phyloP scores from a whole-genome alignment of 2,329 filamentous ascomycete genomes.

The Fusarium denticulatum region DNA sequence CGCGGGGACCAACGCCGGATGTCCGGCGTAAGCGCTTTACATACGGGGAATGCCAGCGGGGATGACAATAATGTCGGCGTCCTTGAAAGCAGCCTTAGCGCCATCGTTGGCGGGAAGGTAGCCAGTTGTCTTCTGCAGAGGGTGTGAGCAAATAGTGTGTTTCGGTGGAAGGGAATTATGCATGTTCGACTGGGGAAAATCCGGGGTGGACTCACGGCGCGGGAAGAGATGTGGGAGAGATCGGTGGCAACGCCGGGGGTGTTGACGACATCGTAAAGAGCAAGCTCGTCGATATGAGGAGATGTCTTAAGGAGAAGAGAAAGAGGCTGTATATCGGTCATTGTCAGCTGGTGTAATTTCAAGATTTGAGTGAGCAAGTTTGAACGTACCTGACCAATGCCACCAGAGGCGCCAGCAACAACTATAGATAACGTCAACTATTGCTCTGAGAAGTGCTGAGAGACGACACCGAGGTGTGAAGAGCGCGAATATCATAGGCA shows the following conservation, averaged over 20 bases:
- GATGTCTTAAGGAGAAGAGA: slow-evolving; percentile 95
- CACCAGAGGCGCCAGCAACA: slow-evolving; percentile 96
- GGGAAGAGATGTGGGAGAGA: slow-evolving; percentile 95
- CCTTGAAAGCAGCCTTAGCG: slow-evolving; percentile 87
- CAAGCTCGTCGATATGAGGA: slow-evolving; percentile 88
- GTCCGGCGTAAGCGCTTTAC: slow-evolving; percentile 50
- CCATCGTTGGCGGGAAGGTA: slow-evolving; percentile 89
- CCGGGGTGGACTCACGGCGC: slow-evolving; percentile 67
- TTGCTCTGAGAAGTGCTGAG: not conserved
- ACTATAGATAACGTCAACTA: slow-evolving; percentile 53
- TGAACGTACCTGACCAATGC: slow-evolving; percentile 89
- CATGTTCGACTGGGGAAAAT: slow-evolving; percentile 18
- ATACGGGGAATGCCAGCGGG: slow-evolving; percentile 96
- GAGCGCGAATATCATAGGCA: not conserved
- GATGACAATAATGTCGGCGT: slow-evolving; percentile 95
- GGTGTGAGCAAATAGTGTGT: slow-evolving; percentile 45
- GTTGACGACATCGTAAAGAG: slow-evolving; percentile 99
- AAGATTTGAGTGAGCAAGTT: not conserved
- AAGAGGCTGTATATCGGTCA: slow-evolving; percentile 72
- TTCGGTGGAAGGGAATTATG: slow-evolving; percentile 39
- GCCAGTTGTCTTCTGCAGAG: slow-evolving; percentile 79
- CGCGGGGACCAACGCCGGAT: slow-evolving; percentile 25
- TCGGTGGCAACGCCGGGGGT: slow-evolving; percentile 95
- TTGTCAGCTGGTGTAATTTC: slow-evolving; percentile 21
- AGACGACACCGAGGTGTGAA: not conserved